phyloP scores from a whole-genome alignment of 768 basidiomycete genomes.

The Amanita muscaria region DNA sequence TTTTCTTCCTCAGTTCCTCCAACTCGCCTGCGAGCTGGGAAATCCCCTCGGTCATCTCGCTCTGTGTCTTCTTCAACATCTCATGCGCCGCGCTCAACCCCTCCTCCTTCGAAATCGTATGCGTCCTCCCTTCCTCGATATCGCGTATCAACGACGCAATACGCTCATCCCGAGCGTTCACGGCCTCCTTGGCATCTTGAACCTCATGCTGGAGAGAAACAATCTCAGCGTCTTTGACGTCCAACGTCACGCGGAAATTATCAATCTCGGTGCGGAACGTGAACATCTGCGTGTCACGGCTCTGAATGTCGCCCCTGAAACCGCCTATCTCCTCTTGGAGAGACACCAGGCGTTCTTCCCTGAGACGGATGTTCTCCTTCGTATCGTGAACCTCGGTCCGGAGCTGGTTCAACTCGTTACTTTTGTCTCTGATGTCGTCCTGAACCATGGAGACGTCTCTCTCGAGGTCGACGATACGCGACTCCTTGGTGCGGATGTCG shows the following conservation, averaged over 20 bases:
- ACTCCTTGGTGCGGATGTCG: neutral
- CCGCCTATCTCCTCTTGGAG: neutral
- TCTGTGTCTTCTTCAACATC: neutral
- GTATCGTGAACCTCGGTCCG: slow-evolving; percentile 4
- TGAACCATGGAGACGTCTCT: neutral
- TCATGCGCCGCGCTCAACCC: slow-evolving; percentile 1
- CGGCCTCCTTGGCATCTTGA: neutral
- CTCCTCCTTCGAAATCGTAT: neutral
- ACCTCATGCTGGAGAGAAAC: slow-evolving; percentile 6
- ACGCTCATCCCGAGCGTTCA: slow-evolving; percentile 5
- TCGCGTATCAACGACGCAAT: slow-evolving; percentile 2
- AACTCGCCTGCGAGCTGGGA: neutral
- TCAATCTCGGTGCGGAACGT: slow-evolving; percentile 6
- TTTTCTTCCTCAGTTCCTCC: slow-evolving; percentile 1
- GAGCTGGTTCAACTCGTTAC: neutral
- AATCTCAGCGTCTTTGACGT: slow-evolving; percentile 8
- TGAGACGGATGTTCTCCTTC: slow-evolving; percentile 2
- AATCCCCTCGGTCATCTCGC: neutral
- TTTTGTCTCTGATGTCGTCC: neutral
- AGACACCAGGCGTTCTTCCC: neutral
- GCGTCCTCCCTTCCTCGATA: slow-evolving; percentile 2
- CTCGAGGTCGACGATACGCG: neutral
- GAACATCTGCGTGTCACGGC: slow-evolving; percentile 1
- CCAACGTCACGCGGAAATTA: slow-evolving; percentile 4
- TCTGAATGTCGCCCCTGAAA: slow-evolving; percentile 5